Base-by-base conservation (phyloP, 2,329 filamentous ascomycete species). In the Stagonosporopsis vannaccii region DNA sequence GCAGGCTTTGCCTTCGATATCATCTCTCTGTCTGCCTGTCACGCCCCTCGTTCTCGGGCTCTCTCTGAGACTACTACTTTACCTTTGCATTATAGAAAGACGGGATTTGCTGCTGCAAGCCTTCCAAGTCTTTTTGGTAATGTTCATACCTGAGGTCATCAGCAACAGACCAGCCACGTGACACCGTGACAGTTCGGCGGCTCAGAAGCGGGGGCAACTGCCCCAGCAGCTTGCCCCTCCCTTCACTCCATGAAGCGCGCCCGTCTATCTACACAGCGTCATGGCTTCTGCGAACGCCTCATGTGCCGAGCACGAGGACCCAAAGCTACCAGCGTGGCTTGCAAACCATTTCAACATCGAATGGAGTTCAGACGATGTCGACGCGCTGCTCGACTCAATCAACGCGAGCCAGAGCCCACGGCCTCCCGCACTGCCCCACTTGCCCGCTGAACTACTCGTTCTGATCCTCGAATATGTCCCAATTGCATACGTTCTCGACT, bases 361-460 rank as follows among this genome's bases (percentile, higher is more conserved):
- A 28, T 74, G 69, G 49, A 61, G 65, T 28, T 28, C 58, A 1
- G 64, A 69, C 28, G 71, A 75, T 40, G 43, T 74, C 3, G 49
- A 63, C 7, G 67, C 70, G 2, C 56, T 74, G 4, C 56, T 75
- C 35, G 52, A 39, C 37, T 63, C 69, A 0, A 74, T 74, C 9
- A 68, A 73, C 15, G 61, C 67, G 0, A 74, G 70, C 59, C 69
- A 75, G 50, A 42, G 51, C 9, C 26, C 40, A 6, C 26, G 53
- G 6, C 22, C 41, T 1, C 28, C 58, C 1, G 17, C 53, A 13
- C 19, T 56, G 19, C 62, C 63, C 19, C 61, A 67, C n/a, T 57
- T 75, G 6, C 72, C 72, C 13, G 67, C 71, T 2, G 72, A 75
- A 36, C 52, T 75, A 4, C 50, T 74, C 2, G 52, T 73, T 1